Base-by-base conservation (phyloP, 495 filamentous ascomycete genomes). In the Aspergillus nidulans region DNA sequence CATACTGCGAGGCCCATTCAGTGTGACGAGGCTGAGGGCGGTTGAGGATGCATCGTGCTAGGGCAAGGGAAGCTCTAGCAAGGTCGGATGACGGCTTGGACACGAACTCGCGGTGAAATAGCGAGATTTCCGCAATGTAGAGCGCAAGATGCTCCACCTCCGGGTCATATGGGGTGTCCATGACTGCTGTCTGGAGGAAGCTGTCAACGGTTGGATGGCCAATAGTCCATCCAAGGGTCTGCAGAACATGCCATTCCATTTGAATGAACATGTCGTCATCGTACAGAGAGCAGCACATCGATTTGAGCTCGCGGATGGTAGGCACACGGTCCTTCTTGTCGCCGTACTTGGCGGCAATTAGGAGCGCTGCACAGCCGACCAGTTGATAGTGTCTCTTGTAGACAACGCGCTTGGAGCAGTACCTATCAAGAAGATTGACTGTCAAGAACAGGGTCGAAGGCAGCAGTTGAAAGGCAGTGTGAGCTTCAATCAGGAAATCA, bases 231-330 rank as follows among this genome's bases (percentile, higher is more conserved):
- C 89, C 87, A 55, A 99, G 80, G n/a, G 94, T 97, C 72, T 95
- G 91, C 61, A 99, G 79, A 9, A 99, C 94, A 70, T 99, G 94
- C 92, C 95, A 97, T 70, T 99, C 94, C 95, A 99, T 97, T 72
- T 99, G 94, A 15, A 89, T 92, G 74, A 99, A 99, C 94, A 99
- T 97, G 67, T 96, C 94, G 13, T 96, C 92, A 68, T 99, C 94
- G 69, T 99, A 99, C 21, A 97, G 82, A 16, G 87, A 89, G 77
- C 95, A 97, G 77, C 94, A 99, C 95, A 99, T 97, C 47, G 91
- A 91, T 79, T 95, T 96, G 54, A 99, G 77, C 63, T 99, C 94
- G 64, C 88, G 84, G 69, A 99, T 92, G 34, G 91, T 91, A 15
- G 94, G 94, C 6, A 99, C 95, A 20, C 90, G 81, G 63, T 99